Percentiles rank a stretch among this genome's conserved stretches.
Evolutionary conservation across 1,284 basidiomycete genomes (phyloP).

Genomic region (Tetrapyrgos nigripes): DNA sequence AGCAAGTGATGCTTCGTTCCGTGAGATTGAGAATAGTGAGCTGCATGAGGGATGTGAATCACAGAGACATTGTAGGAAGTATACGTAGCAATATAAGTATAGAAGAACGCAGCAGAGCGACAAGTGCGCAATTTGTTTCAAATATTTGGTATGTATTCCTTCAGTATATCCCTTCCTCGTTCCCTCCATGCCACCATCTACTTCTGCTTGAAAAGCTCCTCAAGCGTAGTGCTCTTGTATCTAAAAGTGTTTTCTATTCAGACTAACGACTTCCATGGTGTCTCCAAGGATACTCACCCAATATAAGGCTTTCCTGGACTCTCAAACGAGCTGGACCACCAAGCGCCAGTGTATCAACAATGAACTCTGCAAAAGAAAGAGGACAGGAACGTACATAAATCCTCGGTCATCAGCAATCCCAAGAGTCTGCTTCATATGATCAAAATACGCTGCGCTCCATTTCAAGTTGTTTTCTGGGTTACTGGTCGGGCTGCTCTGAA

Average conservation of each 20-base stretch:
- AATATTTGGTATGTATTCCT: no score
- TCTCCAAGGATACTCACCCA: no score
- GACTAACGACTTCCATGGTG: no score
- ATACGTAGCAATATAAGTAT: no score
- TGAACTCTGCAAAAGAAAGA: no score
- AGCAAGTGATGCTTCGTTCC: constrained; percentile 37
- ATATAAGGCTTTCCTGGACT: background rate
- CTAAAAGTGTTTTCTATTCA: no score
- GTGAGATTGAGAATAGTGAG: constrained; percentile 50
- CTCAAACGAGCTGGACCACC: background rate
- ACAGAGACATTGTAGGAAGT: no score
- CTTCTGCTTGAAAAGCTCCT: no score
- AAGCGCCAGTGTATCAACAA: background rate
- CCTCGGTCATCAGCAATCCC: constrained; percentile 56
- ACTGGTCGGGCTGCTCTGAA: constrained; percentile 62
- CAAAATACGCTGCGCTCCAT: constrained; percentile 62
- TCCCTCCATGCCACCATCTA: no score
- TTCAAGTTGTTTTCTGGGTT: constrained; percentile 51
- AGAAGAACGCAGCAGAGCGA: background rate
- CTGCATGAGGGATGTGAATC: background rate
- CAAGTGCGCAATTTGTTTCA: no score
- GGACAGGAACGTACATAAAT: constrained; percentile 45
- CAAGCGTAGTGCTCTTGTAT: no score
- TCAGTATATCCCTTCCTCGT: no score
- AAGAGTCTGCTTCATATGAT: constrained; percentile 59